Evolutionary conservation across 148 eudicot genomes (phyloP), one percentile per base, ranked within the genome.

Genomic region (Camellia sinensis): DNA sequence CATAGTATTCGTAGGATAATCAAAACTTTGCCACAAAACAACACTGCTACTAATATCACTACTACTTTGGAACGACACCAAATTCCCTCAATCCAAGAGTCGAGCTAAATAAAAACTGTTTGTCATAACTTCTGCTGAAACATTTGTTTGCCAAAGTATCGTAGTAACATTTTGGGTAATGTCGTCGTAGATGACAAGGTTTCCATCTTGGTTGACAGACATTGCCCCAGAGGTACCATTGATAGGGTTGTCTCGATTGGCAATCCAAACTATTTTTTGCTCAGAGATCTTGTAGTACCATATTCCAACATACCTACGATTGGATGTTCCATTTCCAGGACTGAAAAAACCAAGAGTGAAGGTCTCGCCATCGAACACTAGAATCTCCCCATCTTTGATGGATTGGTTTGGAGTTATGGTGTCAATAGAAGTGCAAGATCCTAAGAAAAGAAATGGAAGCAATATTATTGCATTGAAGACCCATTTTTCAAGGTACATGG

Each of bases 131-230:
- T 5, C 52, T 7, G 50, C 50, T 0, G 52, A 21, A 1, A 50
- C 22, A 65, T 77, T 50, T 14, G 69, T 75, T 2, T 43, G 37
- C 57, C 52, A 59, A 41, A 43, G 37, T 29, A 29, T 29, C 1
- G 37, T 3, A 0, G 41, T 37, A 19, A 70, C 3, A 13, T 37
- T 66, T 18, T 18, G 7, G 22, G 59, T 29, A 29, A 29, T 79
- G 2, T 29, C 18, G 2, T 56, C 71, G 40, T 37, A 6, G 22
- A 84, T 64, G 41, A 54, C 21, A 0, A 84, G 37, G 54, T 65
- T 76, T 64, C 83, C 83, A 65, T 79, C 75, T 46, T 15, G 17
- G 64, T 52, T 18, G 59, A 85, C 57, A 11, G 59, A 66, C 1
- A 87, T 37, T 15, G 78, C 21, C 7, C 81, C 1, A 29, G 37